Percentiles rank a stretch among this genome's conserved stretches.
phyloP scores from a whole-genome alignment of 371 early-diverging fungal species.

The Mucor velutinosus region DNA sequence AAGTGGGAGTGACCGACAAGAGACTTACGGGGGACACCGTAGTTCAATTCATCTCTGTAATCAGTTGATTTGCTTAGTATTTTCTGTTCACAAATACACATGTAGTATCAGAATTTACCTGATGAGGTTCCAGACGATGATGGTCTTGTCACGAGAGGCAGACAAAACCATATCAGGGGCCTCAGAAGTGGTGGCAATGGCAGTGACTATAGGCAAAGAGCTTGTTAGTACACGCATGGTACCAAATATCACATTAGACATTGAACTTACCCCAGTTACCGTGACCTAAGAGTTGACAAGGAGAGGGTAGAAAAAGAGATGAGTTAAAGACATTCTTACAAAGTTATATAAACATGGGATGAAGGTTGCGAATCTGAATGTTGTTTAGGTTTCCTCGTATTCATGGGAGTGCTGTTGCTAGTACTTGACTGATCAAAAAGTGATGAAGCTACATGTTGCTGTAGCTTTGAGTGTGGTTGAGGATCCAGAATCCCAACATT shows the following conservation, averaged over 20 bases:
- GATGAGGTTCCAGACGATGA: constrained; percentile 95
- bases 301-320: constrained; percentile 2
- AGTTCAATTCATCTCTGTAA: constrained; percentile 85
- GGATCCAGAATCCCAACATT: neutral
- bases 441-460: too few species aligned
- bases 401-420: too few species aligned
- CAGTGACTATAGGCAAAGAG: constrained; percentile 64
- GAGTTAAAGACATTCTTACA: neutral
- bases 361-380: too few species aligned
- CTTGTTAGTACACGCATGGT: too few species aligned
- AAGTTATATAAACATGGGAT: neutral
- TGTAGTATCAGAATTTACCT: constrained; percentile 30
- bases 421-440: too few species aligned
- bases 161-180: constrained; percentile 92
- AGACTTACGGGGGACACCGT: constrained; percentile 89
- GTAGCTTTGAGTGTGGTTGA: too few species aligned
- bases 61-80: too few species aligned
- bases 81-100: too few species aligned
- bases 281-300: constrained; percentile 29
- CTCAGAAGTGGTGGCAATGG: constrained; percentile 94
- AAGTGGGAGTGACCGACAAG: constrained; percentile 98
- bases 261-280: constrained; percentile 45
- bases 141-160: constrained; percentile 95
- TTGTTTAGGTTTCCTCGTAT: too few species aligned
- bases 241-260: too few species aligned